phyloP scores from a whole-genome alignment of 768 basidiomycete genomes.

The Chalciporus sphaerocephalus region DNA sequence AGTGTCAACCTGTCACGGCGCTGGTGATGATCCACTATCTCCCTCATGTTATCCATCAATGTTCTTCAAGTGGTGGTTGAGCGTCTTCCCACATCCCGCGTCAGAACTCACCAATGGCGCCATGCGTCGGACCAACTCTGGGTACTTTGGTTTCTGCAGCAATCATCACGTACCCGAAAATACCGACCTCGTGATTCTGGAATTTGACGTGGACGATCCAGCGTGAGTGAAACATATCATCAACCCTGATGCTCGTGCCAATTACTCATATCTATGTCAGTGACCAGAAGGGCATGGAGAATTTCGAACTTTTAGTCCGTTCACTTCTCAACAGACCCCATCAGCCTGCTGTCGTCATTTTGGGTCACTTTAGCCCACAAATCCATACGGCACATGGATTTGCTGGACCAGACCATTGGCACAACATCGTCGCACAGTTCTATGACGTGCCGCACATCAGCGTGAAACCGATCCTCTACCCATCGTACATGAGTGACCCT shows the following conservation, averaged over 20 bases:
- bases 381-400: conserved; percentile 75
- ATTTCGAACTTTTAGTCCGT: conserved; percentile 90
- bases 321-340: conserved; percentile 88
- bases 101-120: conserved; percentile 98
- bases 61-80: conserved; percentile 97
- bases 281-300: conserved; percentile 64
- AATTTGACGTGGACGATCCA: conserved; percentile 88
- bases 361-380: conserved; percentile 95
- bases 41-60: conserved; percentile 86
- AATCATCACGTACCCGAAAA: conserved; percentile 90
- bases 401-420: conserved; percentile 86
- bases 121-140: conserved; percentile 85
- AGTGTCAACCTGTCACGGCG: conserved; percentile 94
- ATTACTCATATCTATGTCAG: conserved; percentile 34
- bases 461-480: conserved; percentile 77
- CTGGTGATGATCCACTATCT: conserved; percentile 85
- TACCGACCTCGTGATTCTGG: conserved; percentile 91
- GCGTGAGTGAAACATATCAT: conserved; percentile 53
- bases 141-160: conserved; percentile 94
- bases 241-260: neutral
- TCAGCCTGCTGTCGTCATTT: conserved; percentile 84
- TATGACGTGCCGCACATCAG: conserved; percentile 95
- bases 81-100: conserved; percentile 95
- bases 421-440: conserved; percentile 88
- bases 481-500: conserved; percentile 75